Base-by-base conservation (phyloP, 2,329 filamentous ascomycete genomes). In the Aspergillus ochraceus region DNA sequence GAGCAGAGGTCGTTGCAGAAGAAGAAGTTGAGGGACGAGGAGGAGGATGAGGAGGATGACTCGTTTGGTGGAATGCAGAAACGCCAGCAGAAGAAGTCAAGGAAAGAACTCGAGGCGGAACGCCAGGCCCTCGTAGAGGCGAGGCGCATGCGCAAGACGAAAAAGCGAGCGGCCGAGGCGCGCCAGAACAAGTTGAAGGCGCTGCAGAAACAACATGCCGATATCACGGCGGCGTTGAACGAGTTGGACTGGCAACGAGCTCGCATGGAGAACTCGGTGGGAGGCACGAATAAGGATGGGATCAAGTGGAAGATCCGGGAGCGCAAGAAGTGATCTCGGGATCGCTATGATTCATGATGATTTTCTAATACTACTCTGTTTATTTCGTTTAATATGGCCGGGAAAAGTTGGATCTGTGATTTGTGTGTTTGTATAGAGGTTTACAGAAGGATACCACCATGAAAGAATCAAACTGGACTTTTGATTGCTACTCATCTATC, bases 261-360 rank as follows among this genome's bases (percentile, higher is more conserved):
- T 10, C 83, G 82, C 71, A 88, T 88, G 86, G 82, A 80, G 64
- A 83, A 83, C 61, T 82, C 79, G 2, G 77, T 85, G 3, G 86
- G 86, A 19, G 86, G 86, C 0, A 79, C 83, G 56, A 88, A 88
- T 73, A 88, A 88, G 74, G 78, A 84, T 58, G 86, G 86, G 9
- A 77, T 86, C 66, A 88, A 86, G 68, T 89, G 86, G 80, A 88
- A 88, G 77, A 77, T 85, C 49, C 77, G 85, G 58, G 84, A 87
- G 76, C 77, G 86, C 65, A 88, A 87, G 78, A 63, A 59, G 64
- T 69, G 60, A 68, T 66, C 24, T 24, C 19, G 26, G 19, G 24
- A 22, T 57, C 45, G 49, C 24, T 51, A 26, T 53, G 42, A 42
- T 39, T 32, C n/a, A 60, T 64, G 29, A 63, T 59, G 54, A 9